Evolutionary conservation across 148 eudicot species (phyloP), one percentile per base, ranked within the genome.

Genomic region (Dysphania ambrosioides): DNA sequence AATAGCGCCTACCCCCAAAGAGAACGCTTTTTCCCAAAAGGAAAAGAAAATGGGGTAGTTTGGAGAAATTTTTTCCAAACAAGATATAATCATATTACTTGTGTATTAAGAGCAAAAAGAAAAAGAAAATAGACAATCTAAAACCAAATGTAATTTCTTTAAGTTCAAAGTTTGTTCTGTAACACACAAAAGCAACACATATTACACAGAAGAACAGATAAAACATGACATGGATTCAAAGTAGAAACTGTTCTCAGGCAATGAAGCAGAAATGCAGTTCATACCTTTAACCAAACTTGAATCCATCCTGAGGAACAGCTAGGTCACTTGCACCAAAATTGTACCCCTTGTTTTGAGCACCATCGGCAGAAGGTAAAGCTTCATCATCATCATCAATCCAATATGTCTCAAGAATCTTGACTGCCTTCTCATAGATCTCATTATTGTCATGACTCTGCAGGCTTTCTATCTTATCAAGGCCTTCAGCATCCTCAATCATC

Each of bases 361-460:
- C 79, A 57, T 88, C 97, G 70, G 81, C 89, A 30, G 87, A 65
- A 78, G 87, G 86, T 66, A 87, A 76, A 66, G 87, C 82, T 82
- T 90, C 96, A 27, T 90, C 97, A 5, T 92, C 97, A 1, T 90
- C 97, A 66, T 90, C 97, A 72, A 86, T 75, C 97, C 97, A 92
- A 55, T 87, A 92, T 34, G 96, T 81, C 82, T 92, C 97, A 23
- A 92, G 84, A 69, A 92, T 79, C 84, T 90, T 90, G 68, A 92
- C 92, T 3, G 89, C 87, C 82, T 90, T 93, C 78, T 93, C 96
- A 67, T 93, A 93, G 65, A 93, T 93, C 69, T 93, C 97, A 72
- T 88, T 89, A 82, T 93, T 93, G 81, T 93, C 93, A 66, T 90
- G 97, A 74, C 83, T 83, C 85, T 92, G 97, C 55, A 92, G 82